Conservation (phyloP, 2,329 filamentous ascomycete species). For the Colletotrichum brevisporum region DNA sequence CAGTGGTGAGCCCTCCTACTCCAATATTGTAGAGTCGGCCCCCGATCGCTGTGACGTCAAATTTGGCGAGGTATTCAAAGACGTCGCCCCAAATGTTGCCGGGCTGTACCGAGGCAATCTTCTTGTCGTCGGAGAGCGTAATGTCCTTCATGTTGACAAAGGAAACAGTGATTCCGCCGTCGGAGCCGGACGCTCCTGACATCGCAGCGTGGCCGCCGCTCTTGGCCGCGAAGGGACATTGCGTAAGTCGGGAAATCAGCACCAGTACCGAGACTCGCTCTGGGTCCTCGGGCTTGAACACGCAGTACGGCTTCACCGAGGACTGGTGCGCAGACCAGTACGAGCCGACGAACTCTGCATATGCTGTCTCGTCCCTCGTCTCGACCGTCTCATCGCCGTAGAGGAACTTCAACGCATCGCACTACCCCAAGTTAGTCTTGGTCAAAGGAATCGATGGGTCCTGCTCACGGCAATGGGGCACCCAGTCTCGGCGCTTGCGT, state of each 20-base stretch:
- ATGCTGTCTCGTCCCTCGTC: conserved; percentile 1
- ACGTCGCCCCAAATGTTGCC: conserved; percentile 58
- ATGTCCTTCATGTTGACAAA: conserved; percentile 27
- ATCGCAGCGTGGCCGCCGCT: conserved; percentile 39
- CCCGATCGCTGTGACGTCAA: conserved; percentile 53
- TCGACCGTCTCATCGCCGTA: conserved; percentile 36
- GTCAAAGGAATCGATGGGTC: no score
- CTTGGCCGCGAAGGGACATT: conserved; percentile 40
- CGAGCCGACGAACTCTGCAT: conserved; percentile 23
- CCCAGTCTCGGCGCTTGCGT: no score
- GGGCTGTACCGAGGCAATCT: conserved; percentile 52
- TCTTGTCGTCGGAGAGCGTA: conserved; percentile 47
- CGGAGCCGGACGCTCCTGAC: conserved; percentile 33
- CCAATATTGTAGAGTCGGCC: conserved; percentile 54
- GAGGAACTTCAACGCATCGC: conserved; percentile 15
- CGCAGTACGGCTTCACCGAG: conserved; percentile 46
- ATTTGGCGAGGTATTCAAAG: conserved; percentile 48
- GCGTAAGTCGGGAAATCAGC: conserved; percentile 46
- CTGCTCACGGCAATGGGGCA: no score
- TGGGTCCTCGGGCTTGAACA: conserved; percentile 53
- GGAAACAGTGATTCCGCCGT: conserved; percentile 34
- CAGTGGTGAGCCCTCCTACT: neutral
- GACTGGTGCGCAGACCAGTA: conserved; percentile 41
- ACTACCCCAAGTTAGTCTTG: conserved; percentile 3
- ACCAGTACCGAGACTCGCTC: conserved; percentile 47